Conservation (phyloP, 2,329 filamentous ascomycete species). For the Nothopassalora personata region DNA sequence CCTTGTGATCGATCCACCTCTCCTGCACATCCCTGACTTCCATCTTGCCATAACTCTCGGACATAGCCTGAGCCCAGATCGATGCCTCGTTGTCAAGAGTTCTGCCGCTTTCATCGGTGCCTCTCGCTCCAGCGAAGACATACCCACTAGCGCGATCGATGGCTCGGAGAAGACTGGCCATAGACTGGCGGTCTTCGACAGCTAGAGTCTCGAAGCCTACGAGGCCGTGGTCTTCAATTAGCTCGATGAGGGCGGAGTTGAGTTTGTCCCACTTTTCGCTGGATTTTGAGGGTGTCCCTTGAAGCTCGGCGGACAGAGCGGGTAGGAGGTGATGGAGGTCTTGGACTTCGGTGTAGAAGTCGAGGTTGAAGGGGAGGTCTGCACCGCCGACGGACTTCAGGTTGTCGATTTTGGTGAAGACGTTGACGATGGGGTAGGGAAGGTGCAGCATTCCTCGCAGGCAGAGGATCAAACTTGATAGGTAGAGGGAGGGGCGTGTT, state of each 20-base stretch:
- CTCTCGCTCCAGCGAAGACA: slow-evolving; percentile 83
- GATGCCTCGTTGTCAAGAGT: slow-evolving; percentile 43
- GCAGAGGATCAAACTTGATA: slow-evolving; percentile 87
- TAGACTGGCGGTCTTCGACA: slow-evolving; percentile 93
- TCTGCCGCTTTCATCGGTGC: slow-evolving; percentile 65
- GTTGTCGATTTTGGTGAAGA: slow-evolving; percentile 97
- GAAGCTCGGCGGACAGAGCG: slow-evolving; percentile 71
- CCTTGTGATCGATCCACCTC: slow-evolving; percentile 87
- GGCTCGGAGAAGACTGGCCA: slow-evolving; percentile 84
- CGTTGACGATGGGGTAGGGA: slow-evolving; percentile 91
- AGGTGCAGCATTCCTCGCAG: slow-evolving; percentile 97
- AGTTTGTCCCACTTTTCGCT: slow-evolving; percentile 68
- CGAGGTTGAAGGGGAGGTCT: slow-evolving; percentile 86
- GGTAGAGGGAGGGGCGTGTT: slow-evolving; percentile 87
- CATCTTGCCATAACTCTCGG: slow-evolving; percentile 61
- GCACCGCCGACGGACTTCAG: slow-evolving; percentile 66
- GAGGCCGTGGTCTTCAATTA: slow-evolving; percentile 85
- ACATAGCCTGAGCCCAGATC: slow-evolving; percentile 95
- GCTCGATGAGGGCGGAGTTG: slow-evolving; percentile 77
- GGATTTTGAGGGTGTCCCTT: slow-evolving; percentile 28
- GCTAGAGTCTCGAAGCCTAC: slow-evolving; percentile 90
- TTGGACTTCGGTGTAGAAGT: slow-evolving; percentile 96
- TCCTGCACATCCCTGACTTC: slow-evolving; percentile 90
- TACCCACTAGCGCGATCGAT: slow-evolving; percentile 92
- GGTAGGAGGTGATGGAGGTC: slow-evolving; percentile 81